Conservation (phyloP, 306 rosid genomes). For the Parietaria judaica region DNA sequence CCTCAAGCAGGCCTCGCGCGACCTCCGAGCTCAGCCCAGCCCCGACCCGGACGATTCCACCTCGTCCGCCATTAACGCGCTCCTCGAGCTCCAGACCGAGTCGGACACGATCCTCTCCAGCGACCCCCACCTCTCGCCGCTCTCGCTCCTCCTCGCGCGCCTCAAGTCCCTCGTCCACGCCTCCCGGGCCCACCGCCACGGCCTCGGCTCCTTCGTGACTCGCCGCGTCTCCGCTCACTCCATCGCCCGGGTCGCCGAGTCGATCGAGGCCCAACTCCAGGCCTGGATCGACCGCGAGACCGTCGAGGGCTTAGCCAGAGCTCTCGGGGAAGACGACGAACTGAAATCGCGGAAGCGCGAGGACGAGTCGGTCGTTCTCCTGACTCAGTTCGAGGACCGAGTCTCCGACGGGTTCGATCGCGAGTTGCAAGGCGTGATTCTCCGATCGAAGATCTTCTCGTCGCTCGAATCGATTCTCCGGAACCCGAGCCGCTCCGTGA, state of each 20-base stretch:
- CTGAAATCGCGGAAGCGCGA: constrained; percentile 2
- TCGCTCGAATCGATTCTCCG: constrained; percentile 39
- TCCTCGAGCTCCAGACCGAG: constrained; percentile 61
- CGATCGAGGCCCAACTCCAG: constrained; percentile 68
- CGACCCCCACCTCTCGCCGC: constrained; percentile 42
- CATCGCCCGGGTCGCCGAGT: constrained; percentile 50
- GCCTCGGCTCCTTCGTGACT: constrained; percentile 42
- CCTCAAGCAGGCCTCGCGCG: constrained; percentile 72
- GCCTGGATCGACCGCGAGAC: constrained; percentile 85
- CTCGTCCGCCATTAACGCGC: constrained; percentile 67
- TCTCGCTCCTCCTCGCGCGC: constrained; percentile 47
- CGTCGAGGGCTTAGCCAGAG: constrained; percentile 25
- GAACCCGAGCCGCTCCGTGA: constrained; percentile 26
- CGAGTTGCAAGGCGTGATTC: constrained; percentile 60
- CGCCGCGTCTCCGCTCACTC: constrained; percentile 59
- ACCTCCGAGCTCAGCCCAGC: constrained; percentile 39
- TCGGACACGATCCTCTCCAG: constrained; percentile 53
- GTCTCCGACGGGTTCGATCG: constrained; percentile 55
- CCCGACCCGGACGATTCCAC: constrained; percentile 33
- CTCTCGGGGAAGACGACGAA: constrained; percentile 5
- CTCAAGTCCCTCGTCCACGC: constrained; percentile 50
- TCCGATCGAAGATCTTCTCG: constrained; percentile 45
- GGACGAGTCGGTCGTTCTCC: constrained; percentile 26
- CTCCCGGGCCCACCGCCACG: constrained; percentile 20
- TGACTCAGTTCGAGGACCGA: constrained; percentile 50